Base-by-base conservation (phyloP, 352 stramenopile genomes). In the Halophytophthora batemanensis region DNA sequence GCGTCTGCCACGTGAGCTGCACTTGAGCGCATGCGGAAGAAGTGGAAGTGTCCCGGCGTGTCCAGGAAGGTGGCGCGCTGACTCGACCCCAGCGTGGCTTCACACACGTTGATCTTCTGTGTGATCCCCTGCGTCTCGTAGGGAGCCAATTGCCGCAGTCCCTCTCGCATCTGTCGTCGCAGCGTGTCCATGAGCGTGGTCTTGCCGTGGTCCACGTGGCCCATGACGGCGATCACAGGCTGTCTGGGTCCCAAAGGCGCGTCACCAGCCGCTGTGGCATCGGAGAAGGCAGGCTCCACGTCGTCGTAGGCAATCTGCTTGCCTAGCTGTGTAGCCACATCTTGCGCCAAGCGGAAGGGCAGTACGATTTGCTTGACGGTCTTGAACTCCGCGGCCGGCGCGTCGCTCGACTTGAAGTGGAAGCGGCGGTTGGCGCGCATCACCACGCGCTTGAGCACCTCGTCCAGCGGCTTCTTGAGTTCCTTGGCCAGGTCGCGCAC, bases 191-290 rank as follows among this genome's bases (percentile, higher is more conserved):
- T 86, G 12, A 99, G 73, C n/a, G 95, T 98, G 11, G 98, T 99
- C 70, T 99, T 99, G 59, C 98, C 98, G 73, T 99, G 98, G 79
- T 99, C 97, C 19, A 99, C 97, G 67, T 99, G 98, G 33, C 98
- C 98, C 97, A 99, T 99, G 34, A 99, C 97, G 8, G 96, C 98
- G 29, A 99, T 96, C 41, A 99, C 96, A 5, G 98, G 97, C 17
- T 95, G 73, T 22, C 97, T 77, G 34, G 76, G 59, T 18, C 50
- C 51, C 49, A 64, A n/a, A 0, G 50, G 14, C 15, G 53, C 40
- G 22, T 80, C 41, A 4, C 69, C 72, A 18, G 31, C 29, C 13
- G 35, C 14, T n/a, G 43, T 37, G 5, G 51, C 39, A 25, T 64
- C 56, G 22, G 56, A 60, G 12, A 86, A 59, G 37, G 50, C 50